A percentile compares a stretch with the other conserved stretches of the same genome.
Evolutionary conservation across 179 eudicot species (phyloP).

Genomic region (Silene vulgaris): DNA sequence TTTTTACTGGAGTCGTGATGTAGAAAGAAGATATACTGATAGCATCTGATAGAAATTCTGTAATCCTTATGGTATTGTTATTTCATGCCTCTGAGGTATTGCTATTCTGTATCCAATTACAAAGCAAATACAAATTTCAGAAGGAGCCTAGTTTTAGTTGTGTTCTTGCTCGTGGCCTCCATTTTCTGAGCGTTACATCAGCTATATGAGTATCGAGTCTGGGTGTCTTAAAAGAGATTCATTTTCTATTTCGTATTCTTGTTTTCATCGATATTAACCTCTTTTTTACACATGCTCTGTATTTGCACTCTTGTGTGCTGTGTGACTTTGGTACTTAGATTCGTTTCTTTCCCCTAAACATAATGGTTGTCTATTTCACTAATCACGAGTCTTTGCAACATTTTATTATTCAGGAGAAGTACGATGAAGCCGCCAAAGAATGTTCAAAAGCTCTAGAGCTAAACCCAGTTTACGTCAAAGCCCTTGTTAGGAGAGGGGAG

Average conservation of each 20-base stretch:
- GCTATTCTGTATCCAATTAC: neutral
- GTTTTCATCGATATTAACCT: neutral
- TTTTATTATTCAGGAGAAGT: conserved; percentile 49
- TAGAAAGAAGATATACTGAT: too few relatives aligned
- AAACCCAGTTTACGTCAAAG: conserved; percentile 69
- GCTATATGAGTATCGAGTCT: neutral
- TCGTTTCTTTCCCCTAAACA: neutral
- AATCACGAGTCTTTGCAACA: neutral
- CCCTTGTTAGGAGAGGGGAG: conserved; percentile 75
- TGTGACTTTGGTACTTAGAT: neutral
- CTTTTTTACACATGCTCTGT: neutral
- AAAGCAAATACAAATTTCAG: neutral
- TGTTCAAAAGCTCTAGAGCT: conserved; percentile 88
- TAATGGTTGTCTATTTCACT: neutral
- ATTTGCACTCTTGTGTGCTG: neutral
- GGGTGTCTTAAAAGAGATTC: neutral
- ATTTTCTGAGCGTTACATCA: neutral
- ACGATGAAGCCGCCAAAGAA: conserved; percentile 70
- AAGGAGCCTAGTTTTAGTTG: neutral
- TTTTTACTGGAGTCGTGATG: too few relatives aligned
- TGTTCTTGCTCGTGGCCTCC: neutral
- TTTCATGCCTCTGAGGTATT: neutral
- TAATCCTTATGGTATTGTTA: neutral
- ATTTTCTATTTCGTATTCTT: neutral
- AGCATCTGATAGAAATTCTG: neutral